Evolutionary conservation across 768 basidiomycete genomes (phyloP), one percentile per base, ranked within the genome.

Genomic region (Pilatotrama ljubarskyi): DNA sequence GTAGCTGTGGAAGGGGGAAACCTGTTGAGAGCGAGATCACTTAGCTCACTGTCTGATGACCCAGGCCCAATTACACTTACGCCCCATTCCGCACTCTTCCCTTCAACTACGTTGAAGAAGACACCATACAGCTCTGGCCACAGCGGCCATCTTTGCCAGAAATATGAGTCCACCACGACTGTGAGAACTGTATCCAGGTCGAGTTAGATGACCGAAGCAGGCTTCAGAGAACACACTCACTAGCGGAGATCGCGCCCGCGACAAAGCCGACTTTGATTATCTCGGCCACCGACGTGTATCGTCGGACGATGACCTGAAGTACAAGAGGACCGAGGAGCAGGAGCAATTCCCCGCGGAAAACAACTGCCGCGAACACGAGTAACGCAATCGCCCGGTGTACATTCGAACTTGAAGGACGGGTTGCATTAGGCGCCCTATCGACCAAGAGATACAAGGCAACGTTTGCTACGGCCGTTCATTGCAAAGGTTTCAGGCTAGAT

Each of bases 11-110:
- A 75, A 75, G 0, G 95, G 91, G 0, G 90, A 93, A 22, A 82
- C 82, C 93, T 91, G 70, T 5, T 17, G 22, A 14, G 38, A 50
- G 29, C 29, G 29, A 44, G 54, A 18, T 5, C 22, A 25, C 25
- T 52, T 7, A 26, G 22, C 8, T 40, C 20, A 20, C 48, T 37
- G 24, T 32, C 29, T 2, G 13, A 41, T 3, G n/a, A 47, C 17
- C 0, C 7, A 54, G 24, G 18, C 44, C 25, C 22, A 13, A 26
- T 54, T 18, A 22, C 20, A 80, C 90, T 64, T 72, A 96, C 93
- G 63, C 97, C 97, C 97, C 97, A 99, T 18, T 95, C 86, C 0
- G 86, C 75, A 25, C 90, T 88, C 71, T 96, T 94, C 14, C 95
- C 94, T 69, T 93, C 73, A 5, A 87, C 75, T 24, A 98, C 84